These are phyloP conservation scores for Trichoderma polysporum DNA, from an alignment of 2,329 filamentous ascomycete species.

Conservation along the genomic window DNA sequence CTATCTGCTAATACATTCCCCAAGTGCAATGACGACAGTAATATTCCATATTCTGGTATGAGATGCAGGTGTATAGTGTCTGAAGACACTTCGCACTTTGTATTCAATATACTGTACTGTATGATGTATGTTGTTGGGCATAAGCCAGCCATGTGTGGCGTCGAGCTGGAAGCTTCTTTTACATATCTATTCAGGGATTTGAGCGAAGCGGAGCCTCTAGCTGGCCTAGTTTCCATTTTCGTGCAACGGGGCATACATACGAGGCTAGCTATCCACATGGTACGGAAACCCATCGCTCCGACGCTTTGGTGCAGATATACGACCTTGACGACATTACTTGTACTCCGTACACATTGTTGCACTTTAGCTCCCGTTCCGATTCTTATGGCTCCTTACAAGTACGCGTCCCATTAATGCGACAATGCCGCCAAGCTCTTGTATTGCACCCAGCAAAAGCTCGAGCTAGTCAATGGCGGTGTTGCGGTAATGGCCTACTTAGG, in stretches of 20 bases:
- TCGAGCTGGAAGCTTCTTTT: background rate
- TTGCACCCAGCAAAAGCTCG: background rate
- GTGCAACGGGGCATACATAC: background rate
- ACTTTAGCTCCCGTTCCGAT: background rate
- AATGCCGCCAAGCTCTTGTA: background rate
- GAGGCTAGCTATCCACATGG: background rate
- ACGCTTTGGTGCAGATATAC: background rate
- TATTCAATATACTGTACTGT: background rate
- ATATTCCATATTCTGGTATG: too few relatives aligned
- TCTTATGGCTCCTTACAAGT: background rate
- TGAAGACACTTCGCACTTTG: background rate
- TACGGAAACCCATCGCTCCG: background rate
- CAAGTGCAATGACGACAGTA: background rate
- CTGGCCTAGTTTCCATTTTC: background rate
- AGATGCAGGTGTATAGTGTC: background rate
- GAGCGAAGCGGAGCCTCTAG: background rate
- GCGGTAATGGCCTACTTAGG: background rate
- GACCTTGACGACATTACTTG: too few relatives aligned
- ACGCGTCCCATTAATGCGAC: background rate
- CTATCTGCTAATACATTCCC: background rate
- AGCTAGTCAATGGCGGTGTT: background rate
- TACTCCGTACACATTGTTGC: too few relatives aligned
- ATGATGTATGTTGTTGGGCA: background rate
- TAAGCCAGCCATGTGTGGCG: slow-evolving; percentile 8
- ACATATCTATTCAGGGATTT: background rate